Percentiles rank a stretch among this genome's conserved stretches.
These are phyloP conservation scores for Didymella arachidicola DNA, from an alignment of 2,329 filamentous ascomycete genomes.

Conservation along the genomic window DNA sequence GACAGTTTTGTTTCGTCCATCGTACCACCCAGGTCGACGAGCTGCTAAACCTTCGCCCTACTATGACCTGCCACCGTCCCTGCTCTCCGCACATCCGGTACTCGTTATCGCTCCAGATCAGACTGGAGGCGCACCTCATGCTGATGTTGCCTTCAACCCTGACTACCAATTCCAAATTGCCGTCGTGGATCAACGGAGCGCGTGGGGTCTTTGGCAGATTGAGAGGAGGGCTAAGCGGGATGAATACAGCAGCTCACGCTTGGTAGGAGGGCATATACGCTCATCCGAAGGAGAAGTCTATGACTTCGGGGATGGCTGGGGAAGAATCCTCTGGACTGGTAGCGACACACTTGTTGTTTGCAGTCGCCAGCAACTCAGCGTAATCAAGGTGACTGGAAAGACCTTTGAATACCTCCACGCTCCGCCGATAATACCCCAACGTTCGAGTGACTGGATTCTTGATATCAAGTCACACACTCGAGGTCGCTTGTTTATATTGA, in stretches of 20 bases:
- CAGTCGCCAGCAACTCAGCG: slow-evolving; percentile 53
- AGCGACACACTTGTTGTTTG: slow-evolving; percentile 61
- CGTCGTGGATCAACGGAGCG: slow-evolving; percentile 69
- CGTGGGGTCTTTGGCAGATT: slow-evolving; percentile 74
- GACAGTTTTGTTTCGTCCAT: slow-evolving; percentile 58
- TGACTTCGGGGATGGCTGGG: slow-evolving; percentile 57
- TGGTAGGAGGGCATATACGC: slow-evolving; percentile 37
- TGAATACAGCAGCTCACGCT: slow-evolving; percentile 47
- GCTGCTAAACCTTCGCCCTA: slow-evolving; percentile 26
- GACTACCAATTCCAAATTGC: slow-evolving; percentile 67
- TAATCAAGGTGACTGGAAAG: slow-evolving; percentile 47
- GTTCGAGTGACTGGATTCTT: slow-evolving; percentile 61
- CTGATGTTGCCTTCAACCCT: slow-evolving; percentile 72
- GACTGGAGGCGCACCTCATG: slow-evolving; percentile 65
- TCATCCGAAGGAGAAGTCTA: slow-evolving; percentile 2
- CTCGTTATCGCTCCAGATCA: slow-evolving; percentile 60
- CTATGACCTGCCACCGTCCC: slow-evolving; percentile 53
- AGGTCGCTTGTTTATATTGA: slow-evolving; percentile 66
- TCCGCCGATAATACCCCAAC: slow-evolving; percentile 35
- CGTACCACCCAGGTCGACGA: slow-evolving; percentile 25
- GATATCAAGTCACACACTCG: slow-evolving; percentile 62
- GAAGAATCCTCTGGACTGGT: slow-evolving; percentile 58
- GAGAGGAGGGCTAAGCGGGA: slow-evolving; percentile 31
- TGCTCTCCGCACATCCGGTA: slow-evolving; percentile 64
- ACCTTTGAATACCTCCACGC: slow-evolving; percentile 31